Conservation (phyloP, 2,329 filamentous ascomycete species). For the Nectriaceae sp. region DNA sequence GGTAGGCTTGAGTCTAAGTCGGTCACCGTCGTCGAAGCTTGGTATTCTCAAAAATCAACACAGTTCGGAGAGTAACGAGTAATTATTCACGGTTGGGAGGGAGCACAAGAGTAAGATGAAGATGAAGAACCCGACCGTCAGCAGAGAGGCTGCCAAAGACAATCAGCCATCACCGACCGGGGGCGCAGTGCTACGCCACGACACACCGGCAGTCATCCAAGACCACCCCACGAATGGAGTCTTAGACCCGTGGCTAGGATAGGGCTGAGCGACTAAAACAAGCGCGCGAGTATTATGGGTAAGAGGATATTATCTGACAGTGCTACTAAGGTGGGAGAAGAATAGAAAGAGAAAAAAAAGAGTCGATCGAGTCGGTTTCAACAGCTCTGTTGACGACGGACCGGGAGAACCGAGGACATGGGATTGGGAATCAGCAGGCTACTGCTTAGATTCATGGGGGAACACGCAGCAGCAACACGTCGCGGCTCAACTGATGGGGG, state of each 20-base stretch:
- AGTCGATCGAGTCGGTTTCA: neutral
- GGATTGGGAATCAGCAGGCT: slow-evolving; percentile 9
- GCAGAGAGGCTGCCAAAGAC: neutral
- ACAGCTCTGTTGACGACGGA: neutral
- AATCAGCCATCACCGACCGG: neutral
- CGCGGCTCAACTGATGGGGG: slow-evolving; percentile 9
- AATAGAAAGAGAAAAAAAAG: too few relatives aligned
- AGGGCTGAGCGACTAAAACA: slow-evolving; percentile 28
- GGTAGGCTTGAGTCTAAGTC: too few relatives aligned
- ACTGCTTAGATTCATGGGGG: neutral
- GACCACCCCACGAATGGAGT: slow-evolving; percentile 9
- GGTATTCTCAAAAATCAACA: neutral
- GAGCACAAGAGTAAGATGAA: neutral
- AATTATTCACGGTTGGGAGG: neutral
- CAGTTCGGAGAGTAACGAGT: neutral
- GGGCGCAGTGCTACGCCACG: slow-evolving; percentile 21
- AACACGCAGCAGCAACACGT: slow-evolving; percentile 6
- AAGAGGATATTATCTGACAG: slow-evolving; percentile 3
- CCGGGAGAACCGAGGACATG: neutral
- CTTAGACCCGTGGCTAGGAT: slow-evolving; percentile 14
- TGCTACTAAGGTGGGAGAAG: too few relatives aligned
- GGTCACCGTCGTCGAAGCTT: too few relatives aligned
- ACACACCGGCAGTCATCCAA: slow-evolving; percentile 23
- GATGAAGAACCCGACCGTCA: neutral
- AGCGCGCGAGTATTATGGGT: slow-evolving; percentile 17